Conservation (phyloP, 1,284 basidiomycete genomes). For the Vanrija sp. region DNA sequence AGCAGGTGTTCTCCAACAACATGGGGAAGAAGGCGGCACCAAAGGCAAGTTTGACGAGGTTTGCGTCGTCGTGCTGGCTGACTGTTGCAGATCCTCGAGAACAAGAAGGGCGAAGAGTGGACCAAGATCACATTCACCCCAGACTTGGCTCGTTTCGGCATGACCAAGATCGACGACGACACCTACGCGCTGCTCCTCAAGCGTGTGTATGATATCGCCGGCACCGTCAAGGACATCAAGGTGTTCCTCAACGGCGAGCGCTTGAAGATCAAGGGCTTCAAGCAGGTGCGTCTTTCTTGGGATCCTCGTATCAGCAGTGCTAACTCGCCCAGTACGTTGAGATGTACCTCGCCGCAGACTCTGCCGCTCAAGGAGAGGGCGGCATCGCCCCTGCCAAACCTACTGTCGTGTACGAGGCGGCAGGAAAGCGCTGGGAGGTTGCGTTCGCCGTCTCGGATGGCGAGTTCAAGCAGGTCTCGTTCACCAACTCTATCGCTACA, state of each 20-base stretch:
- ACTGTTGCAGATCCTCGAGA: constrained; percentile 70
- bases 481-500: constrained; percentile 96
- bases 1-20: constrained; percentile 90
- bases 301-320: not conserved
- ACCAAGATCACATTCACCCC: constrained; percentile 95
- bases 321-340: constrained; percentile 67
- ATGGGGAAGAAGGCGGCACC: constrained; percentile 84
- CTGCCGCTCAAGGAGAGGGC: constrained; percentile 62
- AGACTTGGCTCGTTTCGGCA: constrained; percentile 86
- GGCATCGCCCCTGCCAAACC: constrained; percentile 72
- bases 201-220: constrained; percentile 96
- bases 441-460: constrained; percentile 89
- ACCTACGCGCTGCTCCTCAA: constrained; percentile 85
- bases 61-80: not conserved
- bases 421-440: constrained; percentile 83
- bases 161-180: constrained; percentile 88
- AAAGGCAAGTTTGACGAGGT: constrained; percentile 51
- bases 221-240: constrained; percentile 88
- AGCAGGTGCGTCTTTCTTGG: constrained; percentile 55
- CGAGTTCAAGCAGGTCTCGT: constrained; percentile 88
- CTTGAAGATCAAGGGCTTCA: constrained; percentile 92
- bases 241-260: constrained; percentile 90
- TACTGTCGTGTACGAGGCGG: constrained; percentile 75
- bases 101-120: constrained; percentile 79
- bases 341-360: constrained; percentile 69